Base-by-base conservation (phyloP, 1,139 yeast species). In the Yamadazyma taylorii region DNA sequence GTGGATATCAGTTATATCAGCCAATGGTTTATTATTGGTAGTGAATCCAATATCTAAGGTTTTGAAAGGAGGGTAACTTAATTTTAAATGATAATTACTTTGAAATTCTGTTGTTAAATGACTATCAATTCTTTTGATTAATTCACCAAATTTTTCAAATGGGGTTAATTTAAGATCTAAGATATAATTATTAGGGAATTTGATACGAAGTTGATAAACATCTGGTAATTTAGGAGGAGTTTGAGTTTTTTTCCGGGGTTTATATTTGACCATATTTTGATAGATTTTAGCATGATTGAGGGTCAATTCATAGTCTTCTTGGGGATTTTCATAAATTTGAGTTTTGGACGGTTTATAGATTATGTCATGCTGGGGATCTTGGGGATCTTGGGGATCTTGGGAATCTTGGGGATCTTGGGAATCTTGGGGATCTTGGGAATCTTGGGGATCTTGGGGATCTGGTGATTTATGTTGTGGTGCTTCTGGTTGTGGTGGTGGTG, bases 231-330 rank as follows among this genome's bases (percentile, higher is more conserved):
- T 17, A 10, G 8, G 13, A 9, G 38, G 31, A 3, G 41, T 30
- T 15, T 31, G 35, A n/a, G 39, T 15, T 17, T 34, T 28, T 27
- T 19, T 17, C 16, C 16, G 24, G 13, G 32, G 32, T 19, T 66
- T 63, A 33, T 64, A 61, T 13, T 69, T 56, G 29, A 79, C 60
- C 38, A 73, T 55, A 33, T 66, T 60, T 48, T 75, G 81, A 49
- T 79, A 79, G 12, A 63, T 63, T 46, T 71, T 72, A 1, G 79
- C 82, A 41, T 78, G 81, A 8, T 70, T 60, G 2, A 75, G 66
- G 0, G 82, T 73, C 50, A 78, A 53, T 26, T 75, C 73, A 50
- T 75, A 77, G 34, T 70, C 75, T 34, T 61, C 66, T 14, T 69
- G 75, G 2, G 75, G 73, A 40, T 70, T 70, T 27, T 69, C 71